These are phyloP conservation scores for Aspergillus bertholletiae DNA, from an alignment of 495 filamentous ascomycete species.

Conservation along the genomic window DNA sequence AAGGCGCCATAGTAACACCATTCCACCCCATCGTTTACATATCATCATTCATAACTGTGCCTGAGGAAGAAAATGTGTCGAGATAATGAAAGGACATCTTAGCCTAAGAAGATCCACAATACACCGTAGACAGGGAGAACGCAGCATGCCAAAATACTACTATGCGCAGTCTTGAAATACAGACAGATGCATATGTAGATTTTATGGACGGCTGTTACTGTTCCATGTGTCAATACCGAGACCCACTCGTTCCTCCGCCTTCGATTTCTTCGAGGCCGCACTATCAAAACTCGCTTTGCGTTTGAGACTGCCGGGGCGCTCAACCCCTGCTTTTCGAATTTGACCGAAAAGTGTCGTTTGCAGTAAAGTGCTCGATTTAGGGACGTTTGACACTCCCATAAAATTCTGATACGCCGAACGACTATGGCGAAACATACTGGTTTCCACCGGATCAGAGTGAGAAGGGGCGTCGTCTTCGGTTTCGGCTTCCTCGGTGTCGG, in stretches of 20 bases:
- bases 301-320: conserved; percentile 46
- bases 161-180: background rate
- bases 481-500: conserved; percentile 63
- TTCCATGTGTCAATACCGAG: conserved; percentile 57
- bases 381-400: conserved; percentile 19
- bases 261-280: conserved; percentile 57
- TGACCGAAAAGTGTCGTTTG: conserved; percentile 70
- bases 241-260: conserved; percentile 53
- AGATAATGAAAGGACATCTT: background rate
- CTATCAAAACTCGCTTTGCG: conserved; percentile 52
- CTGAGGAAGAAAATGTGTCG: conserved; percentile 5
- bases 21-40: conserved; percentile 18
- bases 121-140: too few species aligned
- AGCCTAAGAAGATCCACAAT: too few species aligned
- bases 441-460: conserved; percentile 47
- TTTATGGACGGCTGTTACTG: conserved; percentile 16
- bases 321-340: conserved; percentile 54
- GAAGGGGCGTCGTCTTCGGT: conserved; percentile 54
- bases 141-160: too few species aligned
- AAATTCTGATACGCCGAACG: conserved; percentile 21
- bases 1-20: conserved; percentile 15
- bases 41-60: conserved; percentile 28
- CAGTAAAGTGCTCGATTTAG: conserved; percentile 42
- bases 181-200: background rate
- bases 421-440: conserved; percentile 48